These are phyloP conservation scores for Dioscorea zingiberensis DNA, from an alignment of 106 monocot species.

Conservation along the genomic window DNA sequence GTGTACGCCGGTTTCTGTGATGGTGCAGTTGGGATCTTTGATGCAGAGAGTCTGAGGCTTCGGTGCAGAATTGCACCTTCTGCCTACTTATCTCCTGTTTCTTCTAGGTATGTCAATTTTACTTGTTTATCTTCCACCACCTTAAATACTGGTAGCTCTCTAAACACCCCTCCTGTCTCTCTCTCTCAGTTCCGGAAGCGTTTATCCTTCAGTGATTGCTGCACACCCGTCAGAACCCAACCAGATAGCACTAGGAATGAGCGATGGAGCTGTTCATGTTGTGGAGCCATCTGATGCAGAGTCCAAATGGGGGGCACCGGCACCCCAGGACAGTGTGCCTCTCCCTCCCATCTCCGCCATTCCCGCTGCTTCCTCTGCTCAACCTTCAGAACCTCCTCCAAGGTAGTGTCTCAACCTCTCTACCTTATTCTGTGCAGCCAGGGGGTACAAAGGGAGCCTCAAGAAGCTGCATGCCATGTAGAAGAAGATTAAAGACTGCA, in stretches of 20 bases:
- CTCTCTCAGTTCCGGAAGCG: constrained; percentile 14
- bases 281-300: constrained; percentile 80
- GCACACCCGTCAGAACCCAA: constrained; percentile 87
- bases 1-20: constrained; percentile 30
- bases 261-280: constrained; percentile 77
- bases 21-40: constrained; percentile 20
- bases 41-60: constrained; percentile 7
- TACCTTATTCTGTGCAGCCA: too few relatives aligned
- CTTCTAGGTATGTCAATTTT: too few relatives aligned
- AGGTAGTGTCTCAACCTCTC: not conserved
- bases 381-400: constrained; percentile 7
- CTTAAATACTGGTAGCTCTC: too few relatives aligned
- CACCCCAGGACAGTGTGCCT: constrained; percentile 3
- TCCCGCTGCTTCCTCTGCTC: not conserved
- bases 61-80: constrained; percentile 30
- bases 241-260: constrained; percentile 96
- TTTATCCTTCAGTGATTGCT: constrained; percentile 71
- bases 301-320: constrained; percentile 58
- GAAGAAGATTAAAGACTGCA: too few relatives aligned
- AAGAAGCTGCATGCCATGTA: too few relatives aligned
- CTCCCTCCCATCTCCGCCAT: constrained; percentile 3
- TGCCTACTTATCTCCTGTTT: constrained; percentile 17
- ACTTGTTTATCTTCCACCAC: too few relatives aligned
- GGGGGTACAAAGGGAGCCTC: too few relatives aligned
- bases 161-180: not conserved